Evolutionary conservation across 805 yeast species (phyloP).

Genomic region (Saccharomyces jurei): DNA sequence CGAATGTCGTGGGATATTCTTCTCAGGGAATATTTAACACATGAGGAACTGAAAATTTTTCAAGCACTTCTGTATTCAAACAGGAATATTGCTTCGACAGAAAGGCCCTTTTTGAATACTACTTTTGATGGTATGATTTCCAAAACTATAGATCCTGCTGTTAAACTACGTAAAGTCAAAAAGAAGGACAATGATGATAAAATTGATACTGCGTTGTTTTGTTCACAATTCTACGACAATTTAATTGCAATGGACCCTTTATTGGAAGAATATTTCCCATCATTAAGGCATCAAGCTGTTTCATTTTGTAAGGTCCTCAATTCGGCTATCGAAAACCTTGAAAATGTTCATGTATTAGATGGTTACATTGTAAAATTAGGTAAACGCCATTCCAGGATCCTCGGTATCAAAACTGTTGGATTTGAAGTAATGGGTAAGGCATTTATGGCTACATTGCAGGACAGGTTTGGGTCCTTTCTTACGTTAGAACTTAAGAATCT

Average conservation of each 20-base stretch:
- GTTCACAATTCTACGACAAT: conserved; percentile 69
- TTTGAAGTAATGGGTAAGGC: conserved; percentile 72
- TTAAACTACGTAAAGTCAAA: neutral
- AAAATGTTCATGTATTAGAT: conserved; percentile 48
- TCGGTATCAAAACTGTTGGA: conserved; percentile 62
- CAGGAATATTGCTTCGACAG: neutral
- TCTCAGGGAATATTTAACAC: neutral
- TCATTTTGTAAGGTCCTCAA: conserved; percentile 74
- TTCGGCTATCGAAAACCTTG: conserved; percentile 56
- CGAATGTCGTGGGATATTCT: neutral
- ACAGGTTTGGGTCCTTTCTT: conserved; percentile 47
- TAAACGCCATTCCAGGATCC: conserved; percentile 64
- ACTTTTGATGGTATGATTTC: neutral
- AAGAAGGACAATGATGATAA: neutral
- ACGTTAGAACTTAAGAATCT: conserved; percentile 55
- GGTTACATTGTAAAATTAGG: conserved; percentile 57
- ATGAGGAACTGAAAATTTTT: neutral
- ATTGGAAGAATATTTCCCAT: conserved; percentile 60
- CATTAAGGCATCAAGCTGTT: conserved; percentile 69
- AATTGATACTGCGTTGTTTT: conserved; percentile 48
- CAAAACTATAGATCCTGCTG: neutral
- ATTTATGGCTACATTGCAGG: conserved; percentile 56
- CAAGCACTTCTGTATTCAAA: neutral
- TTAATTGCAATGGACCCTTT: conserved; percentile 51
- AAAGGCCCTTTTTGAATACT: neutral